Conservation (phyloP, 2,329 filamentous ascomycete genomes). For the Aspergillus ochraceoroseus region DNA sequence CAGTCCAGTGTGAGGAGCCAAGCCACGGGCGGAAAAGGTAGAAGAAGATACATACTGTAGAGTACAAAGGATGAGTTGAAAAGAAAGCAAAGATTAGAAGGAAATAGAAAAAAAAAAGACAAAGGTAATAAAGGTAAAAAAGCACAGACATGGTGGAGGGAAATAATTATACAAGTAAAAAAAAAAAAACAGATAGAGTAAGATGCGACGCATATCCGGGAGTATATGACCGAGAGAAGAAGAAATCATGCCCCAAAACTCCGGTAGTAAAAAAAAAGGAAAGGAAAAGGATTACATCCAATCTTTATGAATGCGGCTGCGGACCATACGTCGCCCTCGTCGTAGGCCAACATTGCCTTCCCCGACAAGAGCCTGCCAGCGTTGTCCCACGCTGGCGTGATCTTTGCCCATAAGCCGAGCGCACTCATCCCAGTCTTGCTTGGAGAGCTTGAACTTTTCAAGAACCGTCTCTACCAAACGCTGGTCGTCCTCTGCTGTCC, state of each 20-base stretch:
- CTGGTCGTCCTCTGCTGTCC: constrained; percentile 42
- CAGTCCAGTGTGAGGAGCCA: constrained; percentile 4
- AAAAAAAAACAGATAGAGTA: constrained; percentile 1
- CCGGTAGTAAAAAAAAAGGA: background rate
- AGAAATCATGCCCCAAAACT: background rate
- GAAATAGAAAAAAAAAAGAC: constrained; percentile 2
- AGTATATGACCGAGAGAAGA: background rate
- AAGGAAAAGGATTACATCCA: constrained; percentile 20
- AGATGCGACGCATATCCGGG: background rate
- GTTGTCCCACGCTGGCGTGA: constrained; percentile 38
- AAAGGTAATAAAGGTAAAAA: constrained; percentile 1
- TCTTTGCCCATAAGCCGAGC: constrained; percentile 42
- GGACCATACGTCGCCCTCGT: constrained; percentile 28
- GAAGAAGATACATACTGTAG: background rate
- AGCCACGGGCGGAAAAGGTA: constrained; percentile 2
- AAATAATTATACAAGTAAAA: constrained; percentile 2
- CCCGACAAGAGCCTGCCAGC: constrained; percentile 43
- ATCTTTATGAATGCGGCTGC: constrained; percentile 26
- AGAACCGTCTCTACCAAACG: constrained; percentile 43
- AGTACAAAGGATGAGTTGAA: background rate
- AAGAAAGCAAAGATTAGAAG: background rate
- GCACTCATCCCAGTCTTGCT: constrained; percentile 45
- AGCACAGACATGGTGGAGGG: background rate
- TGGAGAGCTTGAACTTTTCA: constrained; percentile 42
- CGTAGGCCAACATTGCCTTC: constrained; percentile 44